Conservation (phyloP, 345 rosid genomes). For the Crucihimalaya himalaica region DNA sequence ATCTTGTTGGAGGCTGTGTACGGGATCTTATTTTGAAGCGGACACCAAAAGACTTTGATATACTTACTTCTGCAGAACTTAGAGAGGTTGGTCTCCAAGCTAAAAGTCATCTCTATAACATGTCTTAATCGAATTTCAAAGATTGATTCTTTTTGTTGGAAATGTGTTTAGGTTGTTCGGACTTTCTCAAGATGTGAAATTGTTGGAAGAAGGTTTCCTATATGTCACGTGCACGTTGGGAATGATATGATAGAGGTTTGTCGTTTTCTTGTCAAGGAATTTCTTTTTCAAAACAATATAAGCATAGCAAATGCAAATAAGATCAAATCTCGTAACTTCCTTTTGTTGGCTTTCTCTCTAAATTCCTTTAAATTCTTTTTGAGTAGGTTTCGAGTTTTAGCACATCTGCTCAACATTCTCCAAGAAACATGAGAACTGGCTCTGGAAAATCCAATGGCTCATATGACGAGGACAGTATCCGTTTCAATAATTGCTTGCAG, state of each 20-base stretch:
- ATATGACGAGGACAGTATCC: conserved; percentile 54
- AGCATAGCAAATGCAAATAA: not conserved
- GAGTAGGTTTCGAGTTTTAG: conserved; percentile 68
- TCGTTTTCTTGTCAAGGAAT: not conserved
- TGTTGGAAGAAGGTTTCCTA: conserved; percentile 59
- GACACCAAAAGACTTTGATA: conserved; percentile 79
- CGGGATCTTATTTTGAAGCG: conserved; percentile 81
- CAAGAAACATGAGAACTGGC: conserved; percentile 33
- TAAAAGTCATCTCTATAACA: not conserved
- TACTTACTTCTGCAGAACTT: conserved; percentile 81
- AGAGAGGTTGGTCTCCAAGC: conserved; percentile 53
- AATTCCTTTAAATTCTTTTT: not conserved
- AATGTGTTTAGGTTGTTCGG: conserved; percentile 41
- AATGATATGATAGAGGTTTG: conserved; percentile 53
- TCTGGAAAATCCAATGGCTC: conserved; percentile 1
- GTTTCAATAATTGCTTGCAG: conserved; percentile 69
- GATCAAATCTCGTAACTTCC: not conserved
- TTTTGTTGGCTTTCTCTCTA: not conserved
- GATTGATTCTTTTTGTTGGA: not conserved
- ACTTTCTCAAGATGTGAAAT: conserved; percentile 53
- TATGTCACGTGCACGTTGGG: conserved; percentile 58
- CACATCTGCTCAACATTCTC: conserved; percentile 40
- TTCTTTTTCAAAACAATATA: not conserved
- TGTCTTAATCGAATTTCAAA: not conserved
- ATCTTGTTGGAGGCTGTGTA: conserved; percentile 94